Conservation (phyloP, 2,329 filamentous ascomycete species). For the Aspergillus clavatus region DNA sequence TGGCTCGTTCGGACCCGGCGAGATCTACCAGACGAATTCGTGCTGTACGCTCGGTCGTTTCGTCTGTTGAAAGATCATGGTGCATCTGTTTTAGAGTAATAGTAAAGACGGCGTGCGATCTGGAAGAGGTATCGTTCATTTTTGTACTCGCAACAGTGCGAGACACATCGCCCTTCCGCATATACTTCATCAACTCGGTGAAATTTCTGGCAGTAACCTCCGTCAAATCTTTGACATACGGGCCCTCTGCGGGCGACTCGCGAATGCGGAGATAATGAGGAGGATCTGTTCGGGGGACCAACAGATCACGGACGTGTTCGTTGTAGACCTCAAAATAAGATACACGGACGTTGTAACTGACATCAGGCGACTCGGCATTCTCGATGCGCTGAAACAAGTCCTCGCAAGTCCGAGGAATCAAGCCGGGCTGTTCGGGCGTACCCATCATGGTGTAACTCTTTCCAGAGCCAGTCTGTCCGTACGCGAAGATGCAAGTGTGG, state of each 20-base stretch:
- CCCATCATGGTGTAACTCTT: constrained; percentile 99
- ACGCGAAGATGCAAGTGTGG: constrained; percentile 98
- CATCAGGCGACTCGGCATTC: constrained; percentile 76
- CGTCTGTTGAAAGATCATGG: constrained; percentile 93
- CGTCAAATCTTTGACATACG: constrained; percentile 94
- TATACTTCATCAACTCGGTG: constrained; percentile 79
- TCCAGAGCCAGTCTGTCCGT: constrained; percentile 93
- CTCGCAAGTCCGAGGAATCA: constrained; percentile 93
- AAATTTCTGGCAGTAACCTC: constrained; percentile 88
- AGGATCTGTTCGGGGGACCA: constrained; percentile 72
- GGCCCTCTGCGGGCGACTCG: constrained; percentile 89
- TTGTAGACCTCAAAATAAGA: constrained; percentile 99
- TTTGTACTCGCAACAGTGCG: constrained; percentile 90
- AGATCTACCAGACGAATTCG: constrained; percentile 93
- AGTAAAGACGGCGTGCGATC: constrained; percentile 95
- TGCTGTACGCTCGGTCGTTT: constrained; percentile 90
- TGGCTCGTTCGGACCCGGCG: constrained; percentile 90
- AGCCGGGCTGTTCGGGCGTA: constrained; percentile 71
- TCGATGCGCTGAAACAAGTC: constrained; percentile 94
- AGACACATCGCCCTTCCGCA: constrained; percentile 83
- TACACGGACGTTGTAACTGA: constrained; percentile 94
- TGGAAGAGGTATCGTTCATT: constrained; percentile 98
- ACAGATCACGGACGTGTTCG: constrained; percentile 91
- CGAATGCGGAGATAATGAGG: constrained; percentile 95
- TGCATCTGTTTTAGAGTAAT: constrained; percentile 98